phyloP scores from a whole-genome alignment of 371 early-diverging fungal species.

The Mortierella sp. region DNA sequence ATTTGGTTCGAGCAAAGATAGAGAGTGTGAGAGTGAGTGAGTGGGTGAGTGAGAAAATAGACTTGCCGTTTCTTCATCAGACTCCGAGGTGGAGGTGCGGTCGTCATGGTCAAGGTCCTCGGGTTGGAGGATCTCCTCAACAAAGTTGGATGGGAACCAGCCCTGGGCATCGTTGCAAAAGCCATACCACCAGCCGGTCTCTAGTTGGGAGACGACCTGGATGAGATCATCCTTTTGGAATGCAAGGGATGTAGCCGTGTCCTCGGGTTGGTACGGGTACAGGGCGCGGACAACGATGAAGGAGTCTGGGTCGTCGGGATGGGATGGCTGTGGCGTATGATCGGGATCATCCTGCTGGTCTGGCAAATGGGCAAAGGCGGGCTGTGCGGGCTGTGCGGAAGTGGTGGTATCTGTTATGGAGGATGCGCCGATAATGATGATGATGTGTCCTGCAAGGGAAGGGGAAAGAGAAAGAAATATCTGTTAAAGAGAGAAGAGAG shows the following conservation, averaged over 20 bases:
- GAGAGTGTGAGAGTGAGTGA: not conserved
- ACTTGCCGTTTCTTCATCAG: conserved; percentile 34
- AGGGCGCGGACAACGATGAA: conserved; percentile 45
- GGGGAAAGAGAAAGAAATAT: not conserved
- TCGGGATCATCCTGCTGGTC: conserved; percentile 76
- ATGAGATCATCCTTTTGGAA: conserved; percentile 84
- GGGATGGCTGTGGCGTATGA: conserved; percentile 7
- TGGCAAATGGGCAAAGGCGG: too few relatives aligned
- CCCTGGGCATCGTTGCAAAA: conserved; percentile 72
- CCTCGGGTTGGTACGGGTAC: conserved; percentile 46
- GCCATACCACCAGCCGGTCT: conserved; percentile 96
- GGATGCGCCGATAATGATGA: too few relatives aligned
- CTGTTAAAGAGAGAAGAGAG: not conserved
- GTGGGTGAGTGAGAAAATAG: not conserved
- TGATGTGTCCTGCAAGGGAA: conserved; percentile 52
- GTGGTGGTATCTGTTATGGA: conserved; percentile 40
- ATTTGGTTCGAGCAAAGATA: not conserved
- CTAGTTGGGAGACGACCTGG: conserved; percentile 82
- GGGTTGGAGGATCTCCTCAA: conserved; percentile 52
- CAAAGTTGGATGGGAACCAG: conserved; percentile 81
- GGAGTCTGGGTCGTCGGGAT: conserved; percentile 24
- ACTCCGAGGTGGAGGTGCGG: conserved; percentile 8
- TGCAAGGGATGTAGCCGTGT: conserved; percentile 63
- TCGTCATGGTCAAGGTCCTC: conserved; percentile 26
- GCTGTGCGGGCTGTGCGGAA: conserved; percentile 75